phyloP scores from a whole-genome alignment of 805 yeast genomes.

The Candida verbasci region DNA sequence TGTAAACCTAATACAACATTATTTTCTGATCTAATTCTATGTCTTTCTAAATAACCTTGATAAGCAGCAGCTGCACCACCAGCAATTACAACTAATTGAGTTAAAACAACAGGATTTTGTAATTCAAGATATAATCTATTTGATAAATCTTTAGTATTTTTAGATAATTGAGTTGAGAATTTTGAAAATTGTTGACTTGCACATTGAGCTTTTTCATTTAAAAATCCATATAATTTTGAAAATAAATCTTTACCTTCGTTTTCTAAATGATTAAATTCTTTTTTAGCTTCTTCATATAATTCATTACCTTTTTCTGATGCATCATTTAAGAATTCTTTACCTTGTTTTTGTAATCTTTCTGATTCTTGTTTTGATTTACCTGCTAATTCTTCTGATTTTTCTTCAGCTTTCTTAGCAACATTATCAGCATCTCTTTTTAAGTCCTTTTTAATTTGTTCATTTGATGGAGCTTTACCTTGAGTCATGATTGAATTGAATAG shows the following conservation, averaged over 20 bases:
- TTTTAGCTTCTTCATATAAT: slow-evolving; percentile 4
- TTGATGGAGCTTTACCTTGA: slow-evolving; percentile 5
- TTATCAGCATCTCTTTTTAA: slow-evolving; percentile 15
- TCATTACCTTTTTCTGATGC: slow-evolving; percentile 8
- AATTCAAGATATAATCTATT: slow-evolving; percentile 35
- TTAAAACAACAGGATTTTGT: slow-evolving; percentile 58
- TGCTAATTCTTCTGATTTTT: slow-evolving; percentile 1
- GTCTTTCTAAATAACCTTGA: slow-evolving; percentile 48
- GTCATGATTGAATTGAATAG: background rate
- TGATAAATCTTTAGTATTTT: slow-evolving; percentile 12
- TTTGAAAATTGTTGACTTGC: slow-evolving; percentile 10
- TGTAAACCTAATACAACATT: slow-evolving; percentile 44
- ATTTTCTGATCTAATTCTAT: slow-evolving; percentile 42
- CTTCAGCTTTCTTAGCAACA: slow-evolving; percentile 15
- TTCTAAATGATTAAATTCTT: slow-evolving; percentile 14
- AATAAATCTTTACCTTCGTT: slow-evolving; percentile 21
- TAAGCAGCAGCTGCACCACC: slow-evolving; percentile 47
- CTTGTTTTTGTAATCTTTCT: slow-evolving; percentile 8
- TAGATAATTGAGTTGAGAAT: slow-evolving; percentile 8
- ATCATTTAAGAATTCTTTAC: slow-evolving; percentile 17
- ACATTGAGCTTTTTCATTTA: slow-evolving; percentile 7
- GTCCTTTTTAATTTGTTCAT: slow-evolving; percentile 10
- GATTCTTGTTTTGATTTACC: slow-evolving; percentile 11
- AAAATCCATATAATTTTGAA: slow-evolving; percentile 17
- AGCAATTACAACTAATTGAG: slow-evolving; percentile 47